Conservation (phyloP, 305 asterid genomes). For the Coffea humblotiana region DNA sequence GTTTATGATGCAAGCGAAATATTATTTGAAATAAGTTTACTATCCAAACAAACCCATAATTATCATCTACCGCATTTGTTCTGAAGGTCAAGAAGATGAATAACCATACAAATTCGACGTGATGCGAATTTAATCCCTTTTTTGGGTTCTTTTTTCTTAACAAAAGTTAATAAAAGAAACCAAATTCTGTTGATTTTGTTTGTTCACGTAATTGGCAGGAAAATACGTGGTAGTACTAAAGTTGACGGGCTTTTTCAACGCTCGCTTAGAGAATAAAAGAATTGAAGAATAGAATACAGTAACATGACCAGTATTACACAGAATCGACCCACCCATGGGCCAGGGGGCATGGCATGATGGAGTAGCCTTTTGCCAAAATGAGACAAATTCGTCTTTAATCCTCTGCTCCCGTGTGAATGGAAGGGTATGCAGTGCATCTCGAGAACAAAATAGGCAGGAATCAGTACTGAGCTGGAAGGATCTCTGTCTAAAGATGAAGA, state of each 20-base stretch:
- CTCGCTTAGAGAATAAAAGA: too few species aligned
- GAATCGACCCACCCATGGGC: too few species aligned
- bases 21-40: too few species aligned
- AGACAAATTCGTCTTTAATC: neutral
- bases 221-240: neutral
- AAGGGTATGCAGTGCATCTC: neutral
- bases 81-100: neutral
- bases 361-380: neutral
- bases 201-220: neutral
- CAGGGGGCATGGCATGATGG: too few species aligned
- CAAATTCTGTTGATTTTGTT: neutral
- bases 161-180: neutral
- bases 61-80: neutral
- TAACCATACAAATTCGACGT: neutral
- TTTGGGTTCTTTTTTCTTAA: neutral
- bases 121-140: neutral
- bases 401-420: neutral
- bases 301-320: too few species aligned
- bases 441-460: slow-evolving; percentile 1
- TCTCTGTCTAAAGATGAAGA: neutral
- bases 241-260: neutral
- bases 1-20: too few species aligned
- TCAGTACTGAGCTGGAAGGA: slow-evolving; percentile 6
- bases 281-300: too few species aligned
- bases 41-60: too few species aligned